phyloP scores from a whole-genome alignment of 1,284 basidiomycete species.

The Mycosarcoma maydis region DNA sequence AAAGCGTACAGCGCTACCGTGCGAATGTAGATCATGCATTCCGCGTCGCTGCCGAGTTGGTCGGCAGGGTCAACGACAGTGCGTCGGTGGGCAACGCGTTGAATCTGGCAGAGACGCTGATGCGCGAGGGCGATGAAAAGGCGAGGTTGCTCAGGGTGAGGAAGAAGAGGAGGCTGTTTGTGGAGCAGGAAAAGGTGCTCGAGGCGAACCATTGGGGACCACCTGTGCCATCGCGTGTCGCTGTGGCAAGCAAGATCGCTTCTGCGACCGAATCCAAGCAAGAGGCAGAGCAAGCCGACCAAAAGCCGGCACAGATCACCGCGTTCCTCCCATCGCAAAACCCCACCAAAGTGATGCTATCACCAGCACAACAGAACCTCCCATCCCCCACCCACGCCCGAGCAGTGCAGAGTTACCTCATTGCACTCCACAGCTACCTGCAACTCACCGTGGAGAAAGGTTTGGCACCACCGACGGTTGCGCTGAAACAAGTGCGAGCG shows the following conservation, averaged over 20 bases:
- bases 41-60: constrained; percentile 25
- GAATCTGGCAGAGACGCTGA: constrained; percentile 27
- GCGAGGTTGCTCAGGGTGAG: constrained; percentile 27
- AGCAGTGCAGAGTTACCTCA: constrained; percentile 15
- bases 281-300: neutral
- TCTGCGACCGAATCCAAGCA: too few relatives aligned
- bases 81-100: constrained; percentile 17
- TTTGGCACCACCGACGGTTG: constrained; percentile 6
- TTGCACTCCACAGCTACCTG: constrained; percentile 20
- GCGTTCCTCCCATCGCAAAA: constrained; percentile 31
- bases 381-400: constrained; percentile 12
- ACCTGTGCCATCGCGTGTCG: constrained; percentile 1
- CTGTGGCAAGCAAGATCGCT: neutral
- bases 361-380: constrained; percentile 2
- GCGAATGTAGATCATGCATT: constrained; percentile 42
- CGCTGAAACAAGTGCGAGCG: constrained; percentile 22
- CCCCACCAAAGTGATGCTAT: neutral
- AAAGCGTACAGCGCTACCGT: constrained; percentile 32
- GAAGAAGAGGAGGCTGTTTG: constrained; percentile 29
- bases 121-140: constrained; percentile 10
- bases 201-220: constrained; percentile 27
- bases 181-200: constrained; percentile 35
- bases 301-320: neutral
- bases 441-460: constrained; percentile 11
- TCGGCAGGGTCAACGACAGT: constrained; percentile 13